Conservation (phyloP, 306 rosid genomes). For the Fragaria nilgerrensis region DNA sequence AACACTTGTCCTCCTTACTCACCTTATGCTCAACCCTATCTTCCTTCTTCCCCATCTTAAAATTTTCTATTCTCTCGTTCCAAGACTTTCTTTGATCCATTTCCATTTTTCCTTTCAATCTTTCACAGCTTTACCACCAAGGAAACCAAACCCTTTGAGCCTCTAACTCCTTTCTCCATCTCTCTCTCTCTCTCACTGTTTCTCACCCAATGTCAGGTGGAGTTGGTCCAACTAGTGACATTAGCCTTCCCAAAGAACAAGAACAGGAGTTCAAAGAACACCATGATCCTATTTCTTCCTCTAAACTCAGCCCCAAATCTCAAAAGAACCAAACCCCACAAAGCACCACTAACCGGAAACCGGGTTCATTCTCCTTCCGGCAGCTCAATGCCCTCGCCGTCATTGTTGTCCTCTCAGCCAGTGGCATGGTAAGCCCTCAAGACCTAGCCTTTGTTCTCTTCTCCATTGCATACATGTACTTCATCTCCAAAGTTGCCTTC, state of each 20-base stretch:
- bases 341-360: constrained; percentile 1
- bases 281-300: constrained; percentile 24
- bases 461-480: constrained; percentile 51
- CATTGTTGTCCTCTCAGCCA: constrained; percentile 57
- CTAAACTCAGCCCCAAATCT: constrained; percentile 12
- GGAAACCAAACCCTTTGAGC: background rate
- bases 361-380: constrained; percentile 47
- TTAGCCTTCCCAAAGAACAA: constrained; percentile 52
- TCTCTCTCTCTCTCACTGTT: background rate
- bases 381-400: constrained; percentile 67
- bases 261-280: constrained; percentile 47
- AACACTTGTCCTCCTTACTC: constrained; percentile 11
- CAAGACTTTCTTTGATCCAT: background rate
- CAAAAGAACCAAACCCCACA: background rate
- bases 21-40: constrained; percentile 12
- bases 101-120: background rate
- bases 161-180: background rate
- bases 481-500: constrained; percentile 67
- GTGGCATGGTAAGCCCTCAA: constrained; percentile 68
- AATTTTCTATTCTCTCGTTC: background rate
- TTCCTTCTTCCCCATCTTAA: background rate
- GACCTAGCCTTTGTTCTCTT: constrained; percentile 66
- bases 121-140: background rate
- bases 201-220: constrained; percentile 65
- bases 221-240: constrained; percentile 66